Evolutionary conservation across 768 basidiomycete genomes (phyloP).

Genomic region (Leccinellum rugosiceps): DNA sequence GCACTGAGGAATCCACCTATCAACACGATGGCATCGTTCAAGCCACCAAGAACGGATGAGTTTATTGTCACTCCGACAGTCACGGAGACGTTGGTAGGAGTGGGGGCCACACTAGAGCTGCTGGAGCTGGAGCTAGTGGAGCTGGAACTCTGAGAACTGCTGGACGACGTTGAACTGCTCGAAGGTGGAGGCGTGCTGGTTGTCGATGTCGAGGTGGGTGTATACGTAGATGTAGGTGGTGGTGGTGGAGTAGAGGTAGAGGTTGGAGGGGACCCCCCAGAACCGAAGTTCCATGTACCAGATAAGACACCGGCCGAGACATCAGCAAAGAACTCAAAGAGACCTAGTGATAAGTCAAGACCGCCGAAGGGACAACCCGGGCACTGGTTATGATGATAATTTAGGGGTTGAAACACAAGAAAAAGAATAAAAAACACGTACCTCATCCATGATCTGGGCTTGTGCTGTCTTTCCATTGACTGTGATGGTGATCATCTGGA

Average conservation of each 20-base stretch:
- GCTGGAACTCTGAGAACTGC: constrained; percentile 14
- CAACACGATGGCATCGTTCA: constrained; percentile 18
- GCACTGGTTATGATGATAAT: constrained; percentile 40
- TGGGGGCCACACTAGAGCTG: constrained; percentile 23
- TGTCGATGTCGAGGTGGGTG: constrained; percentile 12
- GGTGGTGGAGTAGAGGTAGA: constrained; percentile 19
- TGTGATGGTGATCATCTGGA: constrained; percentile 57
- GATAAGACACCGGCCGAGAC: constrained; percentile 50
- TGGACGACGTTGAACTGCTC: constrained; percentile 11
- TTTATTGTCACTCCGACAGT: constrained; percentile 11
- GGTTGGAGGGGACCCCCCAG: constrained; percentile 22
- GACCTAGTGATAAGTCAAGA: constrained; percentile 64
- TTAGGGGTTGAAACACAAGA: background rate
- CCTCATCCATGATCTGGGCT: constrained; percentile 64
- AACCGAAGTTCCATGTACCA: constrained; percentile 53
- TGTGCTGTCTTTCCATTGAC: constrained; percentile 52
- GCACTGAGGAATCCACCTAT: constrained; percentile 18
- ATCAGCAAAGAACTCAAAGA: constrained; percentile 60
- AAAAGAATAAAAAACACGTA: constrained; percentile 19
- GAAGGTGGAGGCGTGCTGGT: constrained; percentile 15
- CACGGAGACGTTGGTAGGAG: constrained; percentile 11
- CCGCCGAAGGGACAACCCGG: constrained; percentile 62
- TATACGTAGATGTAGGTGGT: constrained; percentile 14
- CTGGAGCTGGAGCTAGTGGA: constrained; percentile 7
- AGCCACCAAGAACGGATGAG: constrained; percentile 10